Evolutionary conservation across 108 stramenopile genomes (phyloP), one percentile per base, ranked within the genome.

Genomic region (Pseudonitzschia pungens): DNA sequence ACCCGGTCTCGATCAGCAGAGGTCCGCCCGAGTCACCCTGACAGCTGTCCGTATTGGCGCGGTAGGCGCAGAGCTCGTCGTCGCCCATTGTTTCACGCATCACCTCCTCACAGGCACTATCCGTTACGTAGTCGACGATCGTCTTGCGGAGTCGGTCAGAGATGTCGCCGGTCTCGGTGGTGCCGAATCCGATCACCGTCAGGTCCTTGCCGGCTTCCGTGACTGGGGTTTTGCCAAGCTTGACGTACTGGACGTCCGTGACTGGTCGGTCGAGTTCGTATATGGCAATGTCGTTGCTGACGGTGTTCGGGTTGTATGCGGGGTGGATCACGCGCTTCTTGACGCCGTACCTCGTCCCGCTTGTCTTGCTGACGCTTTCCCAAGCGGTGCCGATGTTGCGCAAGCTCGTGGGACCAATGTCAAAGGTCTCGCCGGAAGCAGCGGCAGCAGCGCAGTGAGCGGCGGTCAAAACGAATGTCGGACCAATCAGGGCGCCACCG

Each of bases 381-480:
- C 45, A 48, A 2, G 16, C 14, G 45, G 16, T 48, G 18, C 45
- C 45, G 45, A 48, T 11, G 45, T 14, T 18, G 29, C 0, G 12
- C 0, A 14, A 6, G 14, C 12, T 31, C 3, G n/a, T 41, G 42
- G 44, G 12, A 15, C 66, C 66, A n/a, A 67, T 28, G 4, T 27
- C 44, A 50, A 67, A 67, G 18, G 18, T 7, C 10, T 28, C 28
- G 36, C 26, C 66, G 0, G 44, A 44, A 16, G 24, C n/a, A n/a
- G n/a, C n/a, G n/a, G n/a, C n/a, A n/a, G n/a, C n/a, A 16, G 18
- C 79, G 41, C 84, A 85, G 48, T 87, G 87, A 4, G 87, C 87
- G 4, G 84, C 77, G 0, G 77, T 81, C 40, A 87, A n/a, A 16
- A 84, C 52, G 20, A 83, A 69, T 59, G 79, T 77, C 22, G 84